Evolutionary conservation across 2,329 filamentous ascomycete species (phyloP), one percentile per base, ranked within the genome.

Genomic region (Achaetomium macrosporum): DNA sequence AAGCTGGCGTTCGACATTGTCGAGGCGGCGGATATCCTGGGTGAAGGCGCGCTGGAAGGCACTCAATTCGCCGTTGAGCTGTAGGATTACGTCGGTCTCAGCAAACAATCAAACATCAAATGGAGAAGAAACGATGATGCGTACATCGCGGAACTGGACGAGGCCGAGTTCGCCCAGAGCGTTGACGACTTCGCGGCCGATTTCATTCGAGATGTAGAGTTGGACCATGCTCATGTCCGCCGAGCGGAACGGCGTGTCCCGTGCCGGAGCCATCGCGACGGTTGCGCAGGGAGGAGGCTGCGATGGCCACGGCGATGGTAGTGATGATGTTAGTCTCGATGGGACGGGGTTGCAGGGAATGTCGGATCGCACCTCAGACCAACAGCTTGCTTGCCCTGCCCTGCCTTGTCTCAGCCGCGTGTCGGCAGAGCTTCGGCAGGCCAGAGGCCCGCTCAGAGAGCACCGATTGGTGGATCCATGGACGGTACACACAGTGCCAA

Each of bases 171-270:
- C 93, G 68, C 93, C 93, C 60, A 99, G 78, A 52, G 92, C 92
- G 68, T 91, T 96, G 59, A 97, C 91, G 65, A 96, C 92, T 76
- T 99, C 95, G 68, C 93, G 85, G 64, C 93, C 92, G 64, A 99
- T 97, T 79, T 99, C 93, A 70, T 96, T 97, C 67, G 93, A 90
- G 66, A 99, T 95, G 75, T 97, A 99, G 67, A 99, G 87, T 84
- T 99, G 93, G 68, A 95, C 95, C 86, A 99, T 87, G 81, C 90
- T 96, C 93, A 99, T 99, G 74, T 96, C 89, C 88, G 90, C 89
- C 70, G 93, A 99, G 82, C 95, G 92, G 85, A 99, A 97, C 78
- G 96, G 88, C 73, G 91, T 96, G 76, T 97, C 90, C 76, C 89
- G 75, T 70, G 76, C 73, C 62, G 79, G 76, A 72, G 81, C 82